These are phyloP conservation scores for Priceomyces melissophilus DNA, from an alignment of 805 yeast species.

Conservation along the genomic window DNA sequence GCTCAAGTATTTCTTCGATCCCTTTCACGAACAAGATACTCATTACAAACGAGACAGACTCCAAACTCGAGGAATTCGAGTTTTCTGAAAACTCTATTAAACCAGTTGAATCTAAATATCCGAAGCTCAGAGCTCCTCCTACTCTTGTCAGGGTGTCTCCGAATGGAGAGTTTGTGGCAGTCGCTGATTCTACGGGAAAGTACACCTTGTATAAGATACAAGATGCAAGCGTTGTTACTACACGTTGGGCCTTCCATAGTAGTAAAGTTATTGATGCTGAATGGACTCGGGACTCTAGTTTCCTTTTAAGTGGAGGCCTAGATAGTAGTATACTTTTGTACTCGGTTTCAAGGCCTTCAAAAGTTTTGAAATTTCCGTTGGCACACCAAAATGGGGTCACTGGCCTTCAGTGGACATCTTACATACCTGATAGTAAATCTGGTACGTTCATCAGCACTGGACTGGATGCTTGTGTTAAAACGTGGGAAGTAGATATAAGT, in stretches of 20 bases:
- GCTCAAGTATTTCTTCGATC: constrained; percentile 23
- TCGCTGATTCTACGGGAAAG: constrained; percentile 86
- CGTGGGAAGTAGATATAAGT: constrained; percentile 52
- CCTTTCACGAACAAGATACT: constrained; percentile 19
- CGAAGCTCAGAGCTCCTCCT: constrained; percentile 59
- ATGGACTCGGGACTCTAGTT: constrained; percentile 76
- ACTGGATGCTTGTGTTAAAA: constrained; percentile 73
- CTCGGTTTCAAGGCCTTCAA: constrained; percentile 74
- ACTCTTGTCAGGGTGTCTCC: constrained; percentile 68
- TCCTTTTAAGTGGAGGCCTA: constrained; percentile 73
- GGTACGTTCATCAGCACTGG: constrained; percentile 66
- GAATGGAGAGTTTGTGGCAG: constrained; percentile 64
- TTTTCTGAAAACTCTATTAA: constrained; percentile 17
- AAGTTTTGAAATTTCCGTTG: constrained; percentile 66
- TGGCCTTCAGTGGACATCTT: constrained; percentile 65
- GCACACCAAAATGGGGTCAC: constrained; percentile 90
- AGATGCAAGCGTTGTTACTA: constrained; percentile 60
- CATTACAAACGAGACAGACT: constrained; percentile 28
- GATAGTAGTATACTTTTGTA: constrained; percentile 82
- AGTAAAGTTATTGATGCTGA: constrained; percentile 71
- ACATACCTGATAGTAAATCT: constrained; percentile 18
- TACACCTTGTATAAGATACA: constrained; percentile 63
- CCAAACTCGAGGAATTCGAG: constrained; percentile 26
- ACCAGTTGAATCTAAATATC: constrained; percentile 47
- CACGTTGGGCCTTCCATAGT: constrained; percentile 95